These are phyloP conservation scores for Plasmodium gonderi DNA, from an alignment of 169 alveolate genomes.

Conservation along the genomic window DNA sequence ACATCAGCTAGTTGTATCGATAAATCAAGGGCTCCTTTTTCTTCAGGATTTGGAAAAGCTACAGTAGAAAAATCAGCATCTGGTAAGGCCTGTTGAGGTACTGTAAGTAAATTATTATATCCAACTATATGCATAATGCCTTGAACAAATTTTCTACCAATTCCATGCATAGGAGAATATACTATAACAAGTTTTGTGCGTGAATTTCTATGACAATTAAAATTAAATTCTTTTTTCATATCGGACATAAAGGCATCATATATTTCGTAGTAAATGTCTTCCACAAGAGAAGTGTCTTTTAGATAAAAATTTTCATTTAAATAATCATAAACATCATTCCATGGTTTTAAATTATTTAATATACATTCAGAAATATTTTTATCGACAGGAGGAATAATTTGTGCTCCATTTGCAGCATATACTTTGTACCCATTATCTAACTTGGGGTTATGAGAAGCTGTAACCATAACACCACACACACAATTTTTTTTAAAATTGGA, in stretches of 20 bases:
- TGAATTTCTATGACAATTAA: constrained; percentile 69
- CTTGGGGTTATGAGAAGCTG: constrained; percentile 91
- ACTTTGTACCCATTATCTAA: constrained; percentile 89
- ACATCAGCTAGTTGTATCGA: constrained; percentile 81
- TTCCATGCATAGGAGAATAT: constrained; percentile 92
- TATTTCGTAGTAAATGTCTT: constrained; percentile 78
- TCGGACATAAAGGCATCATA: constrained; percentile 77
- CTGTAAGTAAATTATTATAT: constrained; percentile 75
- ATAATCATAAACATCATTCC: constrained; percentile 73
- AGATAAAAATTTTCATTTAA: constrained; percentile 74
- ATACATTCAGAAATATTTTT: constrained; percentile 76
- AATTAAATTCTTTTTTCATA: constrained; percentile 75
- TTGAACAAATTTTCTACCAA: constrained; percentile 81
- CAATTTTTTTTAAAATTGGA: constrained; percentile 77
- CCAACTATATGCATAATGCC: constrained; percentile 82
- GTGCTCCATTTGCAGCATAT: constrained; percentile 88
- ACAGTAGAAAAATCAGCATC: constrained; percentile 90
- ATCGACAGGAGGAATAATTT: constrained; percentile 86
- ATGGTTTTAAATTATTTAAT: constrained; percentile 78
- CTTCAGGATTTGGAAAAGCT: constrained; percentile 88
- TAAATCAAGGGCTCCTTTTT: constrained; percentile 83
- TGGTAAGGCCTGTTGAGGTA: constrained; percentile 81
- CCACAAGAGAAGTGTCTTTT: constrained; percentile 76
- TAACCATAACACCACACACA: constrained; percentile 87
- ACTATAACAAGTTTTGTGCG: constrained; percentile 79